Conservation (phyloP, 345 rosid genomes). For the Toxicodendron radicans region DNA sequence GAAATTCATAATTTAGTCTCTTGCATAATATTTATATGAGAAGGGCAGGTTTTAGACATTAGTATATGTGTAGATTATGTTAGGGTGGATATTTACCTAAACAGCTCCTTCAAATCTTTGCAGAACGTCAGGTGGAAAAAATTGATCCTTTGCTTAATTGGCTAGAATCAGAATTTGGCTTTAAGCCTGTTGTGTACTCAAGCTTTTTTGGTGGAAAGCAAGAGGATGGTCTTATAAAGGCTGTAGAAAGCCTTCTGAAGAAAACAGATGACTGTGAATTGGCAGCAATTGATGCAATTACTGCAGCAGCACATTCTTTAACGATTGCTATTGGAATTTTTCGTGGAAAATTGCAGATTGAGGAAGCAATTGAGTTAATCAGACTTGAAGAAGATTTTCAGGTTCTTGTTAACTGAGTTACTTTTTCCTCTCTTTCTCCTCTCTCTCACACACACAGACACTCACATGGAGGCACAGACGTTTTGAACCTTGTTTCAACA, state of each 20-base stretch:
- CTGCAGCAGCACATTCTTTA: constrained; percentile 81
- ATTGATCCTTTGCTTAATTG: constrained; percentile 86
- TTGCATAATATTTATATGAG: background rate
- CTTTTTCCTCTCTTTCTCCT: background rate
- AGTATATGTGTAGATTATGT: background rate
- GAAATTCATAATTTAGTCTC: background rate
- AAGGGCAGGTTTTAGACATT: background rate
- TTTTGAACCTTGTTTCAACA: background rate
- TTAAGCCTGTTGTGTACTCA: constrained; percentile 69
- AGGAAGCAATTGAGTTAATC: constrained; percentile 80
- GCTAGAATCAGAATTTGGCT: constrained; percentile 81
- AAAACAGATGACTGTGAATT: constrained; percentile 73
- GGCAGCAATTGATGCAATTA: constrained; percentile 87
- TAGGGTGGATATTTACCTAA: background rate
- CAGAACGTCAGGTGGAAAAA: constrained; percentile 77
- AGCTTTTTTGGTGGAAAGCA: constrained; percentile 89
- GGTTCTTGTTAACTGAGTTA: constrained; percentile 38
- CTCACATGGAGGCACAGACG: background rate
- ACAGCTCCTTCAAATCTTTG: constrained; percentile 15
- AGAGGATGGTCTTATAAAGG: constrained; percentile 72
- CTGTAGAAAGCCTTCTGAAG: constrained; percentile 61
- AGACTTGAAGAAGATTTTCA: constrained; percentile 97
- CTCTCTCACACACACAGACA: background rate
- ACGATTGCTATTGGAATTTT: constrained; percentile 66
- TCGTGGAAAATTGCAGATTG: constrained; percentile 73